Base-by-base conservation (phyloP, 768 basidiomycete species). In the Macrolepiota fuliginosa region DNA sequence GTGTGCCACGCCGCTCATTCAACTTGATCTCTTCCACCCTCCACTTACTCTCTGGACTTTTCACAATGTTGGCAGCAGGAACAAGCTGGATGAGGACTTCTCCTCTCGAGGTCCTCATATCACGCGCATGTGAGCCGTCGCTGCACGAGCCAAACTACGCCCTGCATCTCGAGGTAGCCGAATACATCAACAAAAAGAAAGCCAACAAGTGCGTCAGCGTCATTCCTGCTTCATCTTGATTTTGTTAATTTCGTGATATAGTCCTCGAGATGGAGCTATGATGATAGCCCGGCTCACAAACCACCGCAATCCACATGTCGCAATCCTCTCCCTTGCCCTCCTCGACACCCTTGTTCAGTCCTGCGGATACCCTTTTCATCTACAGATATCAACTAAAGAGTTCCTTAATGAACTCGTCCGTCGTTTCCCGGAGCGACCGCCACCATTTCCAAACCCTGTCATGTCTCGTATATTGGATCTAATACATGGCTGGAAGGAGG, bases 381-480 rank as follows among this genome's bases (percentile, higher is more conserved):
- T 99, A 24, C 97, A 99, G 73, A 91, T 98, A 67, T 81, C 91
- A 17, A 98, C 96, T 45, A 98, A 99, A 71, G 97, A 98, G 70
- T 99, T 98, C 71, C 81, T 98, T 17, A 99, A 99, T 75, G 97
- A 98, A 72, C 89, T 99, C 71, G 97, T 99, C 25, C 88, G 96
- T 53, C 87, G 96, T 66, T 98, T 99, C 73, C 97, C 97, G 5
- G 97, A 99, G 76, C 87, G 96, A 49, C 97, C 97, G 2, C 96
- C 97, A 0, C 91, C 94, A 1, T 94, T 96, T 72, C 93, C 94
- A 0, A 92, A 93, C 2, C 90, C 94, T 22, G 92, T 97, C 67
- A 99, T 98, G 96, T 86, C 88, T 1, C 86, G 92, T 63, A 96
- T 97, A 65, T 79, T 99, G 40, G 96, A 97, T 67, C 81, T 96